phyloP scores from a whole-genome alignment of 805 yeast genomes.

The Spathaspora hagerdaliae region DNA sequence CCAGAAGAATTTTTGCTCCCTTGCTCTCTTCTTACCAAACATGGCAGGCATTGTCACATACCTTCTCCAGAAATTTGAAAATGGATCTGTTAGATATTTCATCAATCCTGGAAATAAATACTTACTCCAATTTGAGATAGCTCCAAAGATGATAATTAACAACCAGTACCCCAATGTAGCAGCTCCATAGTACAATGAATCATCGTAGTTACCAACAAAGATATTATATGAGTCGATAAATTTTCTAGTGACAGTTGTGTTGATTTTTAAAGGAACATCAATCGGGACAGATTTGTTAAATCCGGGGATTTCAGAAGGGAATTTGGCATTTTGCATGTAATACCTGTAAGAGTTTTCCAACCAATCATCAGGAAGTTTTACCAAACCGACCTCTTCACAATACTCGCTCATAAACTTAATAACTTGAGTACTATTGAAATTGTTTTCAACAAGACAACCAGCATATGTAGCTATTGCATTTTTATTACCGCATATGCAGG shows the following conservation, averaged over 20 bases:
- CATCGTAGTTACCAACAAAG: constrained; percentile 19
- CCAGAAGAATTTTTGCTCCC: constrained; percentile 6
- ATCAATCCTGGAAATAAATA: constrained; percentile 35
- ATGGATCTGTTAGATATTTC: constrained; percentile 23
- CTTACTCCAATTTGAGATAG: constrained; percentile 38
- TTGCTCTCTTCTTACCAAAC: constrained; percentile 32
- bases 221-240: constrained; percentile 11
- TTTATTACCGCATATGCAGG: constrained; percentile 21
- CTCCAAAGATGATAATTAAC: constrained; percentile 36
- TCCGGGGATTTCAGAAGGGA: constrained; percentile 14
- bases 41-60: constrained; percentile 27
- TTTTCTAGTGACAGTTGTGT: constrained; percentile 8
- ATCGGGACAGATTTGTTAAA: constrained; percentile 18
- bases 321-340: constrained; percentile 13
- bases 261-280: constrained; percentile 22
- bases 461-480: constrained; percentile 26
- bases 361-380: constrained; percentile 7
- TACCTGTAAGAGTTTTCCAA: constrained; percentile 11
- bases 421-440: too few species aligned
- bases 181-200: constrained; percentile 26
- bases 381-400: too few species aligned
- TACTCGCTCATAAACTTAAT: too few species aligned
- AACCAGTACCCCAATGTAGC: constrained; percentile 49
- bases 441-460: constrained; percentile 19
- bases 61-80: constrained; percentile 20